These are phyloP conservation scores for Isabelozyma pseudorhagii DNA, from an alignment of 805 yeast genomes.

Conservation along the genomic window DNA sequence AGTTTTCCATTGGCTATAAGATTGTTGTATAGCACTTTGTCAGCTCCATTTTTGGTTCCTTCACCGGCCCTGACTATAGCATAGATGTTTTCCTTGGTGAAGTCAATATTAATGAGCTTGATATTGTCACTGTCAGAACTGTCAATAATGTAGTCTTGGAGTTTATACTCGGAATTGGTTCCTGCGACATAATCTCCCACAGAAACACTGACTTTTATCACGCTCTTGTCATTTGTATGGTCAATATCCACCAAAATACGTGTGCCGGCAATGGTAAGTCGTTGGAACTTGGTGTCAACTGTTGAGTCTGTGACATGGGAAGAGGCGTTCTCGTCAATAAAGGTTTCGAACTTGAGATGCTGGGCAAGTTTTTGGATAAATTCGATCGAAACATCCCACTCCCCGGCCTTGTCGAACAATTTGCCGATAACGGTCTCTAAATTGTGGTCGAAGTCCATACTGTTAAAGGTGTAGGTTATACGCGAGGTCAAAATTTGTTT, in stretches of 20 bases:
- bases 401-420: conserved; percentile 29
- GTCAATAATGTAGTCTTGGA: background rate
- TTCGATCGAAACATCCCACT: conserved; percentile 32
- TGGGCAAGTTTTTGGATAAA: conserved; percentile 38
- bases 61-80: background rate
- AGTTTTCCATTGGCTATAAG: conserved; percentile 8
- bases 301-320: conserved; percentile 16
- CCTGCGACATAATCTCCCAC: background rate
- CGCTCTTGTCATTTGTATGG: conserved; percentile 20
- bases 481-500: background rate
- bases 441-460: conserved; percentile 17
- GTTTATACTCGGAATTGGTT: background rate
- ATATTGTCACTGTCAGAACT: conserved; percentile 5
- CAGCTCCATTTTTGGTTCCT: background rate
- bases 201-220: conserved; percentile 31
- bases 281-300: conserved; percentile 14
- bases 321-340: conserved; percentile 34
- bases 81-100: background rate
- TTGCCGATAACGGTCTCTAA: conserved; percentile 18
- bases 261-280: conserved; percentile 42
- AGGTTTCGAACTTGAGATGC: conserved; percentile 39
- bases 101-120: background rate
- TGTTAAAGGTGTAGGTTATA: background rate
- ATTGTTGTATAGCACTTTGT: background rate
- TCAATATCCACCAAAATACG: conserved; percentile 39